These are phyloP conservation scores for Rhizomucor pusillus DNA, from an alignment of 371 early-diverging fungal species.

Conservation along the genomic window DNA sequence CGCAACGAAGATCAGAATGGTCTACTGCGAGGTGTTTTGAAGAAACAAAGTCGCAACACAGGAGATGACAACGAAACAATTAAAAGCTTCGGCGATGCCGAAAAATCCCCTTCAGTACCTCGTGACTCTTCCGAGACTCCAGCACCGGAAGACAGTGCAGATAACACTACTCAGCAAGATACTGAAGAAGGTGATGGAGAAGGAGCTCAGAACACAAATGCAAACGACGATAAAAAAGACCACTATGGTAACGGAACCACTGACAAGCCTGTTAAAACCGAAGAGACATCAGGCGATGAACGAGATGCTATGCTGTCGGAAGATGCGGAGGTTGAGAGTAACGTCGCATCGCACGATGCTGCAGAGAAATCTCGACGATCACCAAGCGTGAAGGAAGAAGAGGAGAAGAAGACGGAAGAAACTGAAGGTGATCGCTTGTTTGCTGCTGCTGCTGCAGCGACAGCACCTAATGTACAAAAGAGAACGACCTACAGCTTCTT, in stretches of 20 bases:
- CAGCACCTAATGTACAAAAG: conserved; percentile 34
- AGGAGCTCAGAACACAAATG: not conserved
- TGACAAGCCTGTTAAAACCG: conserved; percentile 16
- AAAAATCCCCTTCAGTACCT: conserved; percentile 14
- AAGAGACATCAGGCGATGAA: conserved; percentile 23
- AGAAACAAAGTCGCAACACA: conserved; percentile 20
- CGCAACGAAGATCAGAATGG: conserved; percentile 40
- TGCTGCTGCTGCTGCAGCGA: conserved; percentile 55
- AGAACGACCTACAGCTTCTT: conserved; percentile 58
- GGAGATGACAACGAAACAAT: conserved; percentile 12
- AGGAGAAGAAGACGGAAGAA: conserved; percentile 6
- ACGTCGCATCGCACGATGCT: conserved; percentile 17
- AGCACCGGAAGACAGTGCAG: conserved; percentile 11
- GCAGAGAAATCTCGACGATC: not conserved
- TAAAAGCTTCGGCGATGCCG: conserved; percentile 2
- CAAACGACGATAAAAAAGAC: not conserved
- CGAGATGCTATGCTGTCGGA: conserved; percentile 17
- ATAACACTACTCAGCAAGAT: not conserved
- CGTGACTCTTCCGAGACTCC: conserved; percentile 11
- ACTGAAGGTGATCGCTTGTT: conserved; percentile 21
- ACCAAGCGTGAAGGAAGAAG: conserved; percentile 1
- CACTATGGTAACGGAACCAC: conserved; percentile 7
- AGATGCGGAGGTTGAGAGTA: conserved; percentile 26
- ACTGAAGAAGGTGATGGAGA: not conserved
- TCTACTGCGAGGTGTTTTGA: conserved; percentile 40